A percentile compares a stretch with the other conserved stretches of the same genome.
Evolutionary conservation across 306 rosid species (phyloP).

Genomic region (Prunus fruticosa): DNA sequence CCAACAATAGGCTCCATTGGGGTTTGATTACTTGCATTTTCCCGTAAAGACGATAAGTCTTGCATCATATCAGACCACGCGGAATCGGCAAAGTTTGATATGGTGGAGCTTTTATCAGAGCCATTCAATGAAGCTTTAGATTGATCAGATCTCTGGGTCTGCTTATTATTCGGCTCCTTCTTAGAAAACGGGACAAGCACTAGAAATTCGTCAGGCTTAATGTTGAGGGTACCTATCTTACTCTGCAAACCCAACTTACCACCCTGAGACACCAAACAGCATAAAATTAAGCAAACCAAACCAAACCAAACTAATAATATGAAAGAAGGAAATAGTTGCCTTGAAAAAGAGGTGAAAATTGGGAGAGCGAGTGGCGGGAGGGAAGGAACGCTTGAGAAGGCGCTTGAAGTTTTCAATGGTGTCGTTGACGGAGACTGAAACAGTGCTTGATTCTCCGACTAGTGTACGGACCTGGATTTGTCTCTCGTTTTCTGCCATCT

Average conservation of each 20-base stretch:
- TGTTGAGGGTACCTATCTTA: constrained; percentile 25
- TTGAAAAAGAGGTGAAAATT: constrained; percentile 79
- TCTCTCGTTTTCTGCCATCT: constrained; percentile 34
- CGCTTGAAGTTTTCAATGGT: constrained; percentile 65
- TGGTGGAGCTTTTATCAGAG: constrained; percentile 27
- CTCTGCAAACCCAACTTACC: constrained; percentile 56
- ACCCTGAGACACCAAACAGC: constrained; percentile 51
- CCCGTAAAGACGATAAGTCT: constrained; percentile 55
- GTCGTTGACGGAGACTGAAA: constrained; percentile 34
- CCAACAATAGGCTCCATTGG: constrained; percentile 9
- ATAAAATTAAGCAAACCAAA: not conserved
- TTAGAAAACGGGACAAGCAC: constrained; percentile 67
- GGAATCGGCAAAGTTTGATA: constrained; percentile 52
- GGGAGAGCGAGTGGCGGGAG: constrained; percentile 54
- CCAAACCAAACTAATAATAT: not conserved
- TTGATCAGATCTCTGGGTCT: constrained; percentile 28
- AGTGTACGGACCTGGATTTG: constrained; percentile 63
- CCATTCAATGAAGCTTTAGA: constrained; percentile 19
- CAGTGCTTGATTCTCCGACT: constrained; percentile 52
- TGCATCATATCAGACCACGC: constrained; percentile 73
- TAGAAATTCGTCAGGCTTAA: constrained; percentile 53
- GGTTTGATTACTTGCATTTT: not conserved
- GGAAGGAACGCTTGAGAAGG: constrained; percentile 54
- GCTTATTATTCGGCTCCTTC: constrained; percentile 31
- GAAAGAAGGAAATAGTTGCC: constrained; percentile 30